phyloP scores from a whole-genome alignment of 768 basidiomycete species.

The Russula brevipes region DNA sequence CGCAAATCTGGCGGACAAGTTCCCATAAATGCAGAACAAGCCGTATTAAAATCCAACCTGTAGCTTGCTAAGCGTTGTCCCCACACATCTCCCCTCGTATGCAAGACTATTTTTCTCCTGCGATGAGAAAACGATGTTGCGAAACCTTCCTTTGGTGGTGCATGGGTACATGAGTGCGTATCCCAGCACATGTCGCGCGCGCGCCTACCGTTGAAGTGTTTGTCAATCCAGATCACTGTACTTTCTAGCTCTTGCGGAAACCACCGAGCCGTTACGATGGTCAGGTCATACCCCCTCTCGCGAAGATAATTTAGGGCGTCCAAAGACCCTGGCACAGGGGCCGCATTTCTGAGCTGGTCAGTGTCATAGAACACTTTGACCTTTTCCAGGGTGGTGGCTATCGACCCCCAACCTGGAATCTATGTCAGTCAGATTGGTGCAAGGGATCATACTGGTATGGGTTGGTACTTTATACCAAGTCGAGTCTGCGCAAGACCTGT shows the following conservation, averaged over 20 bases:
- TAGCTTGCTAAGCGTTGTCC: slow-evolving; percentile 17
- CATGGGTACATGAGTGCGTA: neutral
- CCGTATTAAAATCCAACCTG: neutral
- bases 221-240: slow-evolving; percentile 16
- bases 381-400: slow-evolving; percentile 16
- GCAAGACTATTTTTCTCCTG: slow-evolving; percentile 1
- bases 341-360: slow-evolving; percentile 19
- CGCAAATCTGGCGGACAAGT: slow-evolving; percentile 9
- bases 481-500: slow-evolving; percentile 7
- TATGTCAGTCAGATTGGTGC: neutral
- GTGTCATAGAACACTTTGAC: slow-evolving; percentile 20
- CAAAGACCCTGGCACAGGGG: slow-evolving; percentile 13
- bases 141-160: slow-evolving; percentile 5
- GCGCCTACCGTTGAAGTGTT: slow-evolving; percentile 17
- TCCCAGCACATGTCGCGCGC: neutral
- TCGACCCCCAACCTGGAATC: slow-evolving; percentile 24
- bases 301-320: slow-evolving; percentile 12
- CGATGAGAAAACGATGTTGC: slow-evolving; percentile 16
- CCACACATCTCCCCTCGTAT: slow-evolving; percentile 8
- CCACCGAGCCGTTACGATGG: slow-evolving; percentile 18
- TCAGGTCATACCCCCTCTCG: slow-evolving; percentile 8
- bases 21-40: neutral
- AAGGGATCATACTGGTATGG: neutral
- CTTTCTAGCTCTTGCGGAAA: slow-evolving; percentile 15
- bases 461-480: slow-evolving; percentile 21